Percentiles rank a stretch among this genome's conserved stretches.
phyloP scores from a whole-genome alignment of 768 basidiomycete species.

The Termitomyces sp. region DNA sequence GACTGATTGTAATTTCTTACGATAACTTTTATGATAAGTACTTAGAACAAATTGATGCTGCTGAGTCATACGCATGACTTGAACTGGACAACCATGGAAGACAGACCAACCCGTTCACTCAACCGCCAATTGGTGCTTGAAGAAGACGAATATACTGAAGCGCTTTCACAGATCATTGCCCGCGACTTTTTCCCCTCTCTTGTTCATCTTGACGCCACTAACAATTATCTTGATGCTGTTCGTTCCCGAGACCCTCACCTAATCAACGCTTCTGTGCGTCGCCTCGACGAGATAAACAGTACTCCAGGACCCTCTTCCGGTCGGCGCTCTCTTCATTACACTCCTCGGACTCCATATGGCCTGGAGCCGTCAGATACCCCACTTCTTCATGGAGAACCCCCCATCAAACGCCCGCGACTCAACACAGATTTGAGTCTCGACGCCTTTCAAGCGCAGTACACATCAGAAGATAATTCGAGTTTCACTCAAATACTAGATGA shows the following conservation, averaged over 20 bases:
- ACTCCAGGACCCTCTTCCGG: slow-evolving; percentile 38
- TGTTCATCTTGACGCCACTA: slow-evolving; percentile 82
- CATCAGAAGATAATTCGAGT: slow-evolving; percentile 96
- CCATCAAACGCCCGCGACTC: slow-evolving; percentile 52
- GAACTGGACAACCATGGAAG: slow-evolving; percentile 6
- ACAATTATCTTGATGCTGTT: slow-evolving; percentile 79
- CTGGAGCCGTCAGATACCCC: slow-evolving; percentile 63
- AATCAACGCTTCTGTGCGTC: slow-evolving; percentile 71
- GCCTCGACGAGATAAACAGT: slow-evolving; percentile 53
- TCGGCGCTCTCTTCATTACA: slow-evolving; percentile 26
- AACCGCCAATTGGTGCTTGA: slow-evolving; percentile 70
- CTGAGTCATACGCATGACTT: slow-evolving; percentile 2
- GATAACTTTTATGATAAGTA: slow-evolving; percentile 9
- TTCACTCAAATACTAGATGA: slow-evolving; percentile 89
- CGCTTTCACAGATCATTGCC: slow-evolving; percentile 87
- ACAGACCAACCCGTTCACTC: slow-evolving; percentile 42
- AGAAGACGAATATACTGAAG: slow-evolving; percentile 93
- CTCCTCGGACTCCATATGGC: slow-evolving; percentile 64
- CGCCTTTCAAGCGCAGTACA: slow-evolving; percentile 84
- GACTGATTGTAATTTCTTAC: slow-evolving; percentile 4
- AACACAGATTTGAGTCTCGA: slow-evolving; percentile 68
- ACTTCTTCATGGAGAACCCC: slow-evolving; percentile 35
- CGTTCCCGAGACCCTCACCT: slow-evolving; percentile 68
- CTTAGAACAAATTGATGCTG: neutral
- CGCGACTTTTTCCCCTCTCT: slow-evolving; percentile 98